Evolutionary conservation across 2,329 filamentous ascomycete species (phyloP).

Genomic region (Colletotrichum gigasporum): DNA sequence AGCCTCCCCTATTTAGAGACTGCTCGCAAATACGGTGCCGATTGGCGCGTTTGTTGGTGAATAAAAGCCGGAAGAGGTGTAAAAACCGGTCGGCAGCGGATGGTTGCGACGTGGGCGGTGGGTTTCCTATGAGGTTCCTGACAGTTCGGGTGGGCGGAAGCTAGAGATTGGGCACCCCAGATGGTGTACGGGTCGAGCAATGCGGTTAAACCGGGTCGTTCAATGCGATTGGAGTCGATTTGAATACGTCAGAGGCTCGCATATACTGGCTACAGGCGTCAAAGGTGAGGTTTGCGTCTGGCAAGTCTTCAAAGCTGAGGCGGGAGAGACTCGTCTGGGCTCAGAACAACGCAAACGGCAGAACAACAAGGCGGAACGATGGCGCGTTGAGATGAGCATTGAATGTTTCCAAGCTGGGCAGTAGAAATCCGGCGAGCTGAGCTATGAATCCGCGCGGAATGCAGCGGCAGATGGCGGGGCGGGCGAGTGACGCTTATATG

Average conservation of each 20-base stretch:
- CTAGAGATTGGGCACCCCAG: neutral
- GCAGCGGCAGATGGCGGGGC: neutral
- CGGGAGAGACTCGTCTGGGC: conserved; percentile 5
- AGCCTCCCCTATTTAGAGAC: conserved; percentile 25
- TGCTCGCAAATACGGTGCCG: conserved; percentile 10
- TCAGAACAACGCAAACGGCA: conserved; percentile 26
- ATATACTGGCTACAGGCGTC: conserved; percentile 3
- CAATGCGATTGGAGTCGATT: conserved; percentile 2
- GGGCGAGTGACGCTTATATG: conserved; percentile 15
- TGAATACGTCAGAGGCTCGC: conserved; percentile 5
- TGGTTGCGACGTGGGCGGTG: neutral
- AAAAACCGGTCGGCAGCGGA: neutral
- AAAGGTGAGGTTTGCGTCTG: conserved; percentile 2
- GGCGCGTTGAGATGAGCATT: conserved; percentile 32
- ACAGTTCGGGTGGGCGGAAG: neutral
- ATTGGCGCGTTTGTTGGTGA: neutral
- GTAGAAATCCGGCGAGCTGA: neutral
- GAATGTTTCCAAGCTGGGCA: conserved; percentile 26
- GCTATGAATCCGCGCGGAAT: conserved; percentile 12
- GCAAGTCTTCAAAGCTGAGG: neutral
- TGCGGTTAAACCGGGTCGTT: neutral
- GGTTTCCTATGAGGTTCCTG: neutral
- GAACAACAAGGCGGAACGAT: conserved; percentile 27
- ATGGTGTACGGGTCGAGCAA: neutral
- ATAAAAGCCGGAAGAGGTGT: neutral